Conservation (phyloP, 2,329 filamentous ascomycete species). For the Pseudogymnoascus sp. region DNA sequence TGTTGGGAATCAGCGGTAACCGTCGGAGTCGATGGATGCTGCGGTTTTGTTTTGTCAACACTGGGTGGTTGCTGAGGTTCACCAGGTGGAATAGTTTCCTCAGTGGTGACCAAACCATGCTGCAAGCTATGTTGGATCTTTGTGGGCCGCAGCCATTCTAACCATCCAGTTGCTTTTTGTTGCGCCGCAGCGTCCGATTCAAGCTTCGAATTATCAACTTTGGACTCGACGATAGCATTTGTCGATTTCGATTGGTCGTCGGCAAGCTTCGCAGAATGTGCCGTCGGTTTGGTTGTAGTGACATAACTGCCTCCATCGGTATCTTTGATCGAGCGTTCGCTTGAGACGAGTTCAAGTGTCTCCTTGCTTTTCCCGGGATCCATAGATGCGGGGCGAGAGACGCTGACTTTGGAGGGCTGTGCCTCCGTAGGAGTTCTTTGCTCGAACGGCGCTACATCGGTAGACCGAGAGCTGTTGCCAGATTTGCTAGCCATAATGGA, state of each 20-base stretch:
- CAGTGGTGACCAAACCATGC: neutral
- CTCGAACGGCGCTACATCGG: constrained; percentile 24
- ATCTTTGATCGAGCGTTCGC: neutral
- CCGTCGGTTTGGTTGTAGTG: neutral
- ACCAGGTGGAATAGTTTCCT: neutral
- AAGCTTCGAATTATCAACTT: neutral
- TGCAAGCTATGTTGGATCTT: neutral
- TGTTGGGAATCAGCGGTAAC: neutral
- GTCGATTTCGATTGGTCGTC: neutral
- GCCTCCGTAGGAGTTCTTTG: constrained; percentile 17
- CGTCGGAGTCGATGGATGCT: neutral
- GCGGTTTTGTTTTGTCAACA: neutral
- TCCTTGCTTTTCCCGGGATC: constrained; percentile 28
- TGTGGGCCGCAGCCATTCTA: constrained; percentile 3
- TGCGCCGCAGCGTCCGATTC: neutral
- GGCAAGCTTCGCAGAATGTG: neutral
- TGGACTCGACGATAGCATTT: neutral
- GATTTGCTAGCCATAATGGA: constrained; percentile 46
- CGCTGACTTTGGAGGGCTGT: neutral
- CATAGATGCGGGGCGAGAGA: constrained; percentile 25
- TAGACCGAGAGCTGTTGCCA: constrained; percentile 20
- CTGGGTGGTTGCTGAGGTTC: neutral
- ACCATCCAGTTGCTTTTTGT: neutral
- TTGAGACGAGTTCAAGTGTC: constrained; percentile 20
- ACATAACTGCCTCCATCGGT: neutral